Evolutionary conservation across 169 alveolate species (phyloP), one percentile per base, ranked within the genome.

Genomic region (Theileria orientalis): DNA sequence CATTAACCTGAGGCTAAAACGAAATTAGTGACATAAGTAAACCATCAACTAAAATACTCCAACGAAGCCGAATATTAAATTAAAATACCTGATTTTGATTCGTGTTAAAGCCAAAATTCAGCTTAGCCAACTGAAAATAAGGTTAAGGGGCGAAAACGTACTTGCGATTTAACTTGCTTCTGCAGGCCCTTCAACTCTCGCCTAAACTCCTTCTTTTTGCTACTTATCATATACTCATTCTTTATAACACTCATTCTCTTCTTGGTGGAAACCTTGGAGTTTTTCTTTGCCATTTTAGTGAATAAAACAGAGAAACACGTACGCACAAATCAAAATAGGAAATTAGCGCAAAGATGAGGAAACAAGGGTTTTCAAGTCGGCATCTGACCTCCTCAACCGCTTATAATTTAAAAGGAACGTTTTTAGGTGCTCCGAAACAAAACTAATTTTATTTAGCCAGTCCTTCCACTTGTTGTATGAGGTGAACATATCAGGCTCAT

Each of bases 401-500:
- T n/a, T n/a, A n/a, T n/a, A 42, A 42, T 42, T 42, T 42, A 13
- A 42, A 42, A 1, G 62, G 71, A 0, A 57, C 42, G 40, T 35
- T 14, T n/a, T n/a, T n/a, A n/a, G n/a, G n/a, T n/a, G n/a, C n/a
- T 23, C 76, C 54, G 41, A 77, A 49, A 49, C 44, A 16, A 1
- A 14, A 21, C 25, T 59, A 1, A 59, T 7, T 21, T 32, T 35
- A 68, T 78, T 82, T 30, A 78, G 59, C 86, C 86, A 78, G 37
- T 37, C 80, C 83, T 71, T 68, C 86, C 86, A 78, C 21, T 51
- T 40, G 5, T 74, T n/a, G 54, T 78, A 78, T 32, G 47, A 42
- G 0, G 59, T 42, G 69, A 78, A 78, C 86, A 78, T 78, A 47
- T 78, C 86, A 3, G 86, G 86, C 59, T 78, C 86, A 35, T 78